Evolutionary conservation across 768 basidiomycete species (phyloP).

Genomic region (Kwoniella sp.): DNA sequence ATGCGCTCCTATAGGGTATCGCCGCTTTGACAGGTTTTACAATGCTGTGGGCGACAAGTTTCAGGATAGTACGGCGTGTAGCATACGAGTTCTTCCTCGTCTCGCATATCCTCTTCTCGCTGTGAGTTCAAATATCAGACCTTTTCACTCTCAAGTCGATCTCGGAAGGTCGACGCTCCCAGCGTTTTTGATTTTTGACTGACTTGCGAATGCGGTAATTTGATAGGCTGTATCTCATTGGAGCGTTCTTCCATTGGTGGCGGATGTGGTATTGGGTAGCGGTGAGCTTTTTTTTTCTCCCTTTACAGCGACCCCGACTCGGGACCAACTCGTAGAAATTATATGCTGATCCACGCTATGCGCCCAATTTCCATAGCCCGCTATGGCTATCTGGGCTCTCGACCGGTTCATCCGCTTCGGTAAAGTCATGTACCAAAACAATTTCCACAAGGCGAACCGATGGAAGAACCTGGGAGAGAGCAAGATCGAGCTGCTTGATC

Average conservation of each 20-base stretch:
- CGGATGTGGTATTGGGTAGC: slow-evolving; percentile 36
- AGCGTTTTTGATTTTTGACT: neutral
- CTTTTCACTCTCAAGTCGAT: too few species aligned
- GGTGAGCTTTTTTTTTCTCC: slow-evolving; percentile 16
- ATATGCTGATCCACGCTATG: too few species aligned
- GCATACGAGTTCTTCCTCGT: slow-evolving; percentile 55
- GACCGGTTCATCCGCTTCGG: slow-evolving; percentile 47
- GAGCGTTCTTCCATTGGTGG: slow-evolving; percentile 43
- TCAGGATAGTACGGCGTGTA: slow-evolving; percentile 42
- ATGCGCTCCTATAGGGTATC: slow-evolving; percentile 22
- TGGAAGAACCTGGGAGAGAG: slow-evolving; percentile 20
- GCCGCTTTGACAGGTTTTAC: slow-evolving; percentile 42
- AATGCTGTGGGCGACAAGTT: slow-evolving; percentile 38
- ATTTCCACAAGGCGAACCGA: slow-evolving; percentile 25
- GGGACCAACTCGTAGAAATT: too few species aligned
- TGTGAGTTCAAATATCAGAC: slow-evolving; percentile 31
- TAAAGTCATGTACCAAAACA: slow-evolving; percentile 46
- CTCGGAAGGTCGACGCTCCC: too few species aligned
- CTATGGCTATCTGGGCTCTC: slow-evolving; percentile 48
- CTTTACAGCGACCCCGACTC: neutral
- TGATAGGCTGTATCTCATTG: slow-evolving; percentile 38
- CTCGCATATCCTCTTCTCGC: slow-evolving; percentile 51
- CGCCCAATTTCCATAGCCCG: slow-evolving; percentile 29
- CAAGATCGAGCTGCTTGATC: slow-evolving; percentile 31
- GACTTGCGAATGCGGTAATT: neutral